phyloP scores from a whole-genome alignment of 2,329 filamentous ascomycete genomes.

The Pseudonectria buxi region DNA sequence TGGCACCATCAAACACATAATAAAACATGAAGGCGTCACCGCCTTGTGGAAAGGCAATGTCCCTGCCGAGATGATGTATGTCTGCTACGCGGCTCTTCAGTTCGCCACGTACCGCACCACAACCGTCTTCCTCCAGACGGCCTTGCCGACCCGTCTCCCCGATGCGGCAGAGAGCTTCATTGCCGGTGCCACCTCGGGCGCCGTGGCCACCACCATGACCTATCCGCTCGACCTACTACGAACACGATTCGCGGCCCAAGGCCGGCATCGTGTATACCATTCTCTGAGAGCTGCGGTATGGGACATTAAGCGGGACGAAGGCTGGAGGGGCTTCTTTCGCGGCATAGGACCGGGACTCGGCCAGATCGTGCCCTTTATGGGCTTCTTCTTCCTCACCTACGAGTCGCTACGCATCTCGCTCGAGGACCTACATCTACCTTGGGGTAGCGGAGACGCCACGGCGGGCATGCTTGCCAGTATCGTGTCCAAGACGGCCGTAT shows the following conservation, averaged over 20 bases:
- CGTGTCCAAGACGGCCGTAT: constrained; percentile 80
- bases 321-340: constrained; percentile 74
- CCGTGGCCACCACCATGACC: constrained; percentile 71
- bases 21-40: constrained; percentile 73
- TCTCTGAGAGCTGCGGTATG: constrained; percentile 62
- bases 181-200: constrained; percentile 76
- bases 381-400: constrained; percentile 87
- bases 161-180: constrained; percentile 71
- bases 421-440: constrained; percentile 49
- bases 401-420: constrained; percentile 64
- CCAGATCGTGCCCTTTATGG: constrained; percentile 96
- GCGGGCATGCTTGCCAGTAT: constrained; percentile 77
- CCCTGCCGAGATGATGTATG: constrained; percentile 88
- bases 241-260: constrained; percentile 95
- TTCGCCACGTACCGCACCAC: constrained; percentile 81
- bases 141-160: constrained; percentile 44
- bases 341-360: constrained; percentile 73
- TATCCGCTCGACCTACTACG: constrained; percentile 91
- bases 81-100: constrained; percentile 82
- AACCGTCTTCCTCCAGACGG: constrained; percentile 58
- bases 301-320: constrained; percentile 72
- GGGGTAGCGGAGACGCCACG: constrained; percentile 74
- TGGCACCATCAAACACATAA: constrained; percentile 68
- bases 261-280: constrained; percentile 68
- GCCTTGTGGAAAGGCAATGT: constrained; percentile 97